These are phyloP conservation scores for Neonectria coccinea DNA, from an alignment of 2,329 filamentous ascomycete species.

Conservation along the genomic window DNA sequence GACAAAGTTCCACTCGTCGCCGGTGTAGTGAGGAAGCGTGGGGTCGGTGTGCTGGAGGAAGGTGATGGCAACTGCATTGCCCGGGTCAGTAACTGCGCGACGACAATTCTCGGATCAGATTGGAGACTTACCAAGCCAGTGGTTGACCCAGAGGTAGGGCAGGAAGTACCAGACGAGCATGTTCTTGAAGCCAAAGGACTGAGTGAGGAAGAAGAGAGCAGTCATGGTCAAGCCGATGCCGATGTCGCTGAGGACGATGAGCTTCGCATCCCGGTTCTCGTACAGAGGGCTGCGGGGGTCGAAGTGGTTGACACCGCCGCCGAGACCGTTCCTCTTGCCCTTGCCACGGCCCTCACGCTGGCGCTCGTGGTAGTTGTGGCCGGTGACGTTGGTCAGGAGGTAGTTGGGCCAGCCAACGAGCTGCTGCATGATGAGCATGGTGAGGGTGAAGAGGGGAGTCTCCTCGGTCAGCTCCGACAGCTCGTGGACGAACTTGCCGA, in stretches of 20 bases:
- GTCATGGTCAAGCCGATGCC: conserved; percentile 75
- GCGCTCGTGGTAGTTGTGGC: conserved; percentile 92
- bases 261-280: conserved; percentile 88
- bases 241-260: conserved; percentile 88
- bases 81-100: conserved; percentile 41
- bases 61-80: conserved; percentile 89
- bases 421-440: conserved; percentile 84
- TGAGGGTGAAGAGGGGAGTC: conserved; percentile 85
- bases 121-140: conserved; percentile 87
- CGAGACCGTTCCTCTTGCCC: conserved; percentile 88
- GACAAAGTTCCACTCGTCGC: conserved; percentile 89
- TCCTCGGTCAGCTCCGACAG: conserved; percentile 92
- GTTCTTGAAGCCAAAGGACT: conserved; percentile 86
- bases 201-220: conserved; percentile 75
- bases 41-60: conserved; percentile 98
- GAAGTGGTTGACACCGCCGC: conserved; percentile 94
- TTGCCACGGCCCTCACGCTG: conserved; percentile 93
- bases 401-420: conserved; percentile 94
- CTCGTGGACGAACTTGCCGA: conserved; percentile 83
- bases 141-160: conserved; percentile 98
- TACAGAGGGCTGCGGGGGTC: conserved; percentile 88
- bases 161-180: conserved; percentile 94
- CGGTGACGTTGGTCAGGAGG: conserved; percentile 90
- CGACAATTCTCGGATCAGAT: background rate
- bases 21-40: conserved; percentile 90